Evolutionary conservation across 106 monocot genomes (phyloP).

Genomic region (Dioscorea zingiberensis): DNA sequence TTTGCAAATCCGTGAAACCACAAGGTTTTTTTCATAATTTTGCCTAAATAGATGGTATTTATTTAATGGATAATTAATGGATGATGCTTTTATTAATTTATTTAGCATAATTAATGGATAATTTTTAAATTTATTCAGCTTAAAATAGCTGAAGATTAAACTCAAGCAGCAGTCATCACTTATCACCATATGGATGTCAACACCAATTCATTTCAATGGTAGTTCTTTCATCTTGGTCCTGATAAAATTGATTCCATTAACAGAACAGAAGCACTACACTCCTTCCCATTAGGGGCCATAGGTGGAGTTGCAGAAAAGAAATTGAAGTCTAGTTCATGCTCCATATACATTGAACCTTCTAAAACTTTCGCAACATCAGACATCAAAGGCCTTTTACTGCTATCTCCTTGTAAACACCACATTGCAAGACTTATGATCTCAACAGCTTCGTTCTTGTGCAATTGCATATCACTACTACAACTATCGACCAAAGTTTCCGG

Average conservation of each 20-base stretch:
- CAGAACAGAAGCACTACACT: background rate
- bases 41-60: too few species aligned
- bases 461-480: constrained; percentile 7
- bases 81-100: too few species aligned
- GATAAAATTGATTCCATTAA: constrained; percentile 3
- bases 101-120: too few species aligned
- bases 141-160: too few species aligned
- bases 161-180: too few species aligned
- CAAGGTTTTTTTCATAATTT: too few species aligned
- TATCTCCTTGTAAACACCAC: constrained; percentile 25
- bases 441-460: constrained; percentile 3
- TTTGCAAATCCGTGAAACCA: too few species aligned
- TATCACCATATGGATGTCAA: too few species aligned
- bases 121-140: too few species aligned
- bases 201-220: too few species aligned
- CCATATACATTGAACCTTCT: constrained; percentile 3
- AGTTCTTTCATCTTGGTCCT: constrained; percentile 19
- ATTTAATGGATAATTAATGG: too few species aligned
- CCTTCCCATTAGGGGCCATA: background rate
- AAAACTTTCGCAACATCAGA: too few species aligned
- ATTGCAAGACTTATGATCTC: constrained; percentile 19
- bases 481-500: constrained; percentile 9
- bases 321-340: constrained; percentile 6
- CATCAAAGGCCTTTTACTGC: constrained; percentile 13
- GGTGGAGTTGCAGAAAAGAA: background rate